Evolutionary conservation across 2,329 filamentous ascomycete species (phyloP).

Genomic region (Cercospora janseana): DNA sequence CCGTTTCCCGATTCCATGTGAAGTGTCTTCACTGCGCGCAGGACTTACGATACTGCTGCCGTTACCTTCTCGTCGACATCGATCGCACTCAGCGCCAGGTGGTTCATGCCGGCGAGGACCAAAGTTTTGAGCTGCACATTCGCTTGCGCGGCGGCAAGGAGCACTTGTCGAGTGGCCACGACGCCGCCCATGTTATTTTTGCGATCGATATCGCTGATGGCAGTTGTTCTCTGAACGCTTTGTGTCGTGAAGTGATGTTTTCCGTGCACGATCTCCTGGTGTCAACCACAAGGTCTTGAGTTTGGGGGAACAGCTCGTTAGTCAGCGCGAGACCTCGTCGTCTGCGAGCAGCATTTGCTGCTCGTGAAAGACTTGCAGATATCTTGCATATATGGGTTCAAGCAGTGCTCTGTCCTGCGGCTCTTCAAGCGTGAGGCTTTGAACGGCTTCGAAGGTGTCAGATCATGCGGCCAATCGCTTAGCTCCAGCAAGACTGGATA

Average conservation of each 20-base stretch:
- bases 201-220: neutral
- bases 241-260: neutral
- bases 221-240: neutral
- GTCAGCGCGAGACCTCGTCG: neutral
- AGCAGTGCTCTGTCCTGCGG: neutral
- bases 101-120: neutral
- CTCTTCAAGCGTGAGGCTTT: neutral
- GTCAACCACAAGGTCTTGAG: neutral
- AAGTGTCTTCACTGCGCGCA: neutral
- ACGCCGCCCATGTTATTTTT: neutral
- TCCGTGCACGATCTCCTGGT: neutral
- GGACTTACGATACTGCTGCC: neutral
- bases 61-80: neutral
- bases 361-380: neutral
- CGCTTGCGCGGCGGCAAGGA: neutral
- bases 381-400: neutral
- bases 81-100: neutral
- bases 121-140: neutral
- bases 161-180: neutral
- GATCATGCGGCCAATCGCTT: neutral
- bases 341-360: neutral
- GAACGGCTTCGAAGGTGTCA: neutral
- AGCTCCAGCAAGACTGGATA: neutral
- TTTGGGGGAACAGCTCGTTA: neutral
- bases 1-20: neutral